Evolutionary conservation across 1,284 basidiomycete genomes (phyloP).

Genomic region (Coniferiporia sulphurascens): DNA sequence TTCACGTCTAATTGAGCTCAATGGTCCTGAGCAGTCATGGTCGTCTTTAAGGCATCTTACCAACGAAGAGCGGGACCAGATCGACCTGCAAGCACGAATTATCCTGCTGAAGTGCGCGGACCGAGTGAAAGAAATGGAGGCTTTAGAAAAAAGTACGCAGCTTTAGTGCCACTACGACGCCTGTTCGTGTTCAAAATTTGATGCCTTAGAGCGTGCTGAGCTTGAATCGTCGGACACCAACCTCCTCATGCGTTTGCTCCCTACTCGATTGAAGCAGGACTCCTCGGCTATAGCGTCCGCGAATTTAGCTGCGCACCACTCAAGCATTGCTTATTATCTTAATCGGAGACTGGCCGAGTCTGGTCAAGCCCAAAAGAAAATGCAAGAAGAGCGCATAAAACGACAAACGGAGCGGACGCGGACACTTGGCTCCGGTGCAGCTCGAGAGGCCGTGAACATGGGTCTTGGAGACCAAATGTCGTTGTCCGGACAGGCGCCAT

Average conservation of each 20-base stretch:
- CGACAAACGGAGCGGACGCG: conserved; percentile 74
- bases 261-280: conserved; percentile 58
- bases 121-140: conserved; percentile 80
- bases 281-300: conserved; percentile 55
- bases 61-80: conserved; percentile 86
- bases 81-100: conserved; percentile 83
- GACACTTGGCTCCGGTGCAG: conserved; percentile 71
- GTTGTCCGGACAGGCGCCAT: conserved; percentile 24
- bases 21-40: conserved; percentile 52
- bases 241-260: conserved; percentile 60
- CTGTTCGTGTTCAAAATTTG: conserved; percentile 12
- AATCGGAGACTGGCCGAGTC: conserved; percentile 72
- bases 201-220: conserved; percentile 55
- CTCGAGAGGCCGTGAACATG: conserved; percentile 50
- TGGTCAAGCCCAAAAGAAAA: conserved; percentile 73
- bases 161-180: conserved; percentile 14
- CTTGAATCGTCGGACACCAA: conserved; percentile 55
- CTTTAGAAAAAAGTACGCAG: conserved; percentile 73
- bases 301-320: conserved; percentile 76
- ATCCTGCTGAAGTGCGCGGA: conserved; percentile 80
- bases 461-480: conserved; percentile 24
- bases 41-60: conserved; percentile 65
- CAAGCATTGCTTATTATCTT: conserved; percentile 83
- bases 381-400: conserved; percentile 85
- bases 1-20: conserved; percentile 52